A percentile compares a stretch with the other conserved stretches of the same genome.
phyloP scores from a whole-genome alignment of 805 yeast genomes.

The Starmerella bombi region DNA sequence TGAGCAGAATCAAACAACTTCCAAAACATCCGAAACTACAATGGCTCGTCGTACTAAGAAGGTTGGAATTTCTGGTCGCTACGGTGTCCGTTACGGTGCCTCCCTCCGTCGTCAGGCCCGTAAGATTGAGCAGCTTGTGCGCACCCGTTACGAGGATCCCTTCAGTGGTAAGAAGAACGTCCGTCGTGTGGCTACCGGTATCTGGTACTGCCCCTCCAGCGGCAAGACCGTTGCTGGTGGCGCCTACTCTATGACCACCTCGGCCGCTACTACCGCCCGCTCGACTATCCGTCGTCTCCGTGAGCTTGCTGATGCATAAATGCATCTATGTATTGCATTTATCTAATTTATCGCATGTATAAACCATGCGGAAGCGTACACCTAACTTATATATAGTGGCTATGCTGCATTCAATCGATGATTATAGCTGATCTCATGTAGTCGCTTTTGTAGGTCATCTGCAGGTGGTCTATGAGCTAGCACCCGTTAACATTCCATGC shows the following conservation, averaged over 20 bases:
- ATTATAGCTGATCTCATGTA: too few species aligned
- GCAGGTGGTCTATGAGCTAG: too few species aligned
- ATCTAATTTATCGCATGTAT: too few species aligned
- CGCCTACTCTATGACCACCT: conserved; percentile 95
- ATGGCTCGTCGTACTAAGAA: conserved; percentile 99
- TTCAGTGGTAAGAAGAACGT: conserved; percentile 99
- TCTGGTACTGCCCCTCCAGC: conserved; percentile 96
- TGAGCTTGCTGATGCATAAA: conserved; percentile 98
- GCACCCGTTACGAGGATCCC: conserved; percentile 96
- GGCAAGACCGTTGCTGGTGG: conserved; percentile 98
- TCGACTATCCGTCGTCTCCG: conserved; percentile 99
- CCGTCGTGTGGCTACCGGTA: conserved; percentile 95
- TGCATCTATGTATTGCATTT: not conserved
- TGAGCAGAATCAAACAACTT: not conserved
- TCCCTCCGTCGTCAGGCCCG: conserved; percentile 99
- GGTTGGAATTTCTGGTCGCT: conserved; percentile 99
- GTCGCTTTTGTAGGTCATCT: too few species aligned
- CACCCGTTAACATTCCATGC: too few species aligned
- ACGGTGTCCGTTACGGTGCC: conserved; percentile 99
- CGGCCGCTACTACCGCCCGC: conserved; percentile 99
- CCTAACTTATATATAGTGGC: not conserved
- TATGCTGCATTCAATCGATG: too few species aligned
- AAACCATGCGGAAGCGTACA: too few species aligned
- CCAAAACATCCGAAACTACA: conserved; percentile 7
- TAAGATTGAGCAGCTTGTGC: conserved; percentile 98